Evolutionary conservation across 192 early-diverging fungal species (phyloP), one percentile per base, ranked within the genome.

Genomic region (Mortierella alpina): DNA sequence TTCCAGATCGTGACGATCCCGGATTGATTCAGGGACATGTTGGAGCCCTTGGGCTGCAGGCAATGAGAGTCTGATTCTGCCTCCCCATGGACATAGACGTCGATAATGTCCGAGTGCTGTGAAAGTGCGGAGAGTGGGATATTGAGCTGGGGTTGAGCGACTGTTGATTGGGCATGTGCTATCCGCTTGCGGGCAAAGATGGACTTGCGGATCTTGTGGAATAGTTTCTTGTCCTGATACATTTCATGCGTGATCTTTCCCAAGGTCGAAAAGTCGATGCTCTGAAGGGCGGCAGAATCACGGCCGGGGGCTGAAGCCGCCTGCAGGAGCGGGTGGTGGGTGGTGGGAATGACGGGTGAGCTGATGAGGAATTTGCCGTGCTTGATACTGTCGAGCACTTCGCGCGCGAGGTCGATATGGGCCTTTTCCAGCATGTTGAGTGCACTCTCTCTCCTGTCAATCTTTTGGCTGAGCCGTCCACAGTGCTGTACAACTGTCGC

Each of bases 401-500:
- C 66, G 4, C 72, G 65, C 18, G 85, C 86, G 4, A 88, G 77
- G 12, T 84, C 75, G 49, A 88, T 77, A 60, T 89, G 86, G 6
- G 84, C 76, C 49, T 83, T 83, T 70, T 89, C 88, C 55, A 89
- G 58, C 66, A 74, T 63, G 42, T 84, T 74, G 22, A 89, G 49
- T 6, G 69, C 69, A 39, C 66, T 82, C 20, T 84, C 83, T 65
- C 86, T 72, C 51, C 85, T 69, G 22, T 64, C 66, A 46, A 89
- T 78, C 46, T 69, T 81, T 75, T 82, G 74, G 50, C 71, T 70
- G 15, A 92, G 73, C 14, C 84, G 83, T 7, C 81, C 78, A 3
- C 86, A 85, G 20, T 86, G 83, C 55, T 89, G 83, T 10, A 88
- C 84, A 8, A 92, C 85, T 49, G 85, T 73, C 20, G 84, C 82